Evolutionary conservation across 495 filamentous ascomycete species (phyloP), one percentile per base, ranked within the genome.

Genomic region (Podospora pseudopauciseta): DNA sequence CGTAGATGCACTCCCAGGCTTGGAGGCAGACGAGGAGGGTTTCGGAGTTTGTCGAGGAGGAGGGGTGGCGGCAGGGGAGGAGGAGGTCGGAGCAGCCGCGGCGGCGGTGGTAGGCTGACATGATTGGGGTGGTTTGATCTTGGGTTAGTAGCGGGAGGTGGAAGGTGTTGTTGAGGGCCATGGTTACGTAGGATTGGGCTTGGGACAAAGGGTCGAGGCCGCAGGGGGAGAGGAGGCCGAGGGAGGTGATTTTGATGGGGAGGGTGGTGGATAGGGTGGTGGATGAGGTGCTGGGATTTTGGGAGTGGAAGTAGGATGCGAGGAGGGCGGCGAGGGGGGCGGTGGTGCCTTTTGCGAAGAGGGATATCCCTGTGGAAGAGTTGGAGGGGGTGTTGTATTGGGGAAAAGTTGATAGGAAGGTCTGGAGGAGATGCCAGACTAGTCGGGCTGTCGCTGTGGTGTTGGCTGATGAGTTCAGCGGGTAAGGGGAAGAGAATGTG

Each of bases 101-200:
- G 7, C 9, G 39, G 39, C 6, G 13, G 39, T 49, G 5, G 9
- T 13, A 49, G 13, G 39, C 39, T 13, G 9, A 5, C 15, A 49
- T 11, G 39, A 49, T 49, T 13, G 39, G 9, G 39, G 39, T 2
- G 9, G 39, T 82, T 79, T 71, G 69, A 60, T 77, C 84, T 71
- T 70, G 79, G 71, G 71, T 80, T 72, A 92, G 85, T 0, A 87
- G 81, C 66, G 87, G 73, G 30, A 94, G 85, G 9, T 87, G 87
- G 71, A 93, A 96, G 4, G 90, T 90, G 72, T 95, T 96, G 77
- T 89, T 88, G 60, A 87, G 82, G 16, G 89, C 89, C 76, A 92
- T 88, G 18, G 83, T 75, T 2, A 89, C 85, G 71, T 93, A 94
- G 60, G 79, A 85, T 1, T 87, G 85, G 13, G 80, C 83, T 78